Base-by-base conservation (phyloP, 352 stramenopile genomes). In the Globisporangium sylvaticum region DNA sequence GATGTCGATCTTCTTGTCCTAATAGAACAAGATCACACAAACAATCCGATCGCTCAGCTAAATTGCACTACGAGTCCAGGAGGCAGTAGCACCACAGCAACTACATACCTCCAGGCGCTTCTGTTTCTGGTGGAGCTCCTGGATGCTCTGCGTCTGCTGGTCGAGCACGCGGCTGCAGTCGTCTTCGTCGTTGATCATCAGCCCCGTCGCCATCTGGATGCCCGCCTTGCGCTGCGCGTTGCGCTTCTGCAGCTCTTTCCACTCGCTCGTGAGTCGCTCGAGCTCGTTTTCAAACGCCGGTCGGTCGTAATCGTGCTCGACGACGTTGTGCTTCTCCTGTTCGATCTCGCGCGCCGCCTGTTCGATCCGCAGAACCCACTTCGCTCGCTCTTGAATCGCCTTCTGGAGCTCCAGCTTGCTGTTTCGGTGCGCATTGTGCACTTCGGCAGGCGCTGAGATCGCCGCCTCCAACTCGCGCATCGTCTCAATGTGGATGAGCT, bases 171-270 rank as follows among this genome's bases (percentile, higher is more conserved):
- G 82, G 20, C 62, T 72, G 64, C 86, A 92, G 68, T 94, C 86
- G n/a, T 91, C 80, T 59, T 94, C 86, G 67, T 90, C 83, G 58
- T 88, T 92, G 71, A 94, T 80, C 78, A 89, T 82, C 39, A 90
- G 70, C 6, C 74, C 72, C 6, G 82, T 92, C 5, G 83, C 65
- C 68, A 94, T 81, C 50, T 92, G 86, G 53, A 94, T 83, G 37
- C 76, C 71, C 0, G 83, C 82, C 54, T 90, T 94, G 44, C 86
- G 80, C 39, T 86, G 80, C 4, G 86, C 86, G 29, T 94, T 92
- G 37, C 70, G 78, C 66, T 83, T 79, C 71, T 94, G 86, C 27
- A 90, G 77, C 63, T 87, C 72, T 62, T 92, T 91, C 82, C 81
- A 92, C 58, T 83, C 67, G 6, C 67, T 65, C 22, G 80, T 86